These are phyloP conservation scores for Naganishia sp. DNA, from an alignment of 1,284 basidiomycete species.

Conservation along the genomic window DNA sequence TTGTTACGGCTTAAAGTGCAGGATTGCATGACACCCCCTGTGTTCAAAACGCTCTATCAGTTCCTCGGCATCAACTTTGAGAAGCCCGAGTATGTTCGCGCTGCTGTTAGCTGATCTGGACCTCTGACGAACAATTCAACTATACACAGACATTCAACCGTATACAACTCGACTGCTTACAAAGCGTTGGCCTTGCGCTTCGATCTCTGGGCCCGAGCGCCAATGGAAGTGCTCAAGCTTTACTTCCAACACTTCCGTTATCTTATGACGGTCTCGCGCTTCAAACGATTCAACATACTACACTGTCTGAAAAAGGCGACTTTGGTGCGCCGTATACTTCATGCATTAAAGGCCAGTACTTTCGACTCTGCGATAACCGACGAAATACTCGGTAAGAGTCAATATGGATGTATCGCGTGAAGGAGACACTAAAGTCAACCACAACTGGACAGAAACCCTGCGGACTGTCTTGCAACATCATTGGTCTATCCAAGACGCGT, in stretches of 20 bases:
- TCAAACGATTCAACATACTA: constrained; percentile 70
- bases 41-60: constrained; percentile 75
- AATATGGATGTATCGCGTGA: not conserved
- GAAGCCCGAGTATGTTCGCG: constrained; percentile 66
- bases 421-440: not conserved
- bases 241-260: constrained; percentile 79
- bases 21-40: constrained; percentile 71
- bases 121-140: not conserved
- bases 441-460: constrained; percentile 38
- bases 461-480: constrained; percentile 41
- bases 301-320: constrained; percentile 67
- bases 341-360: constrained; percentile 74
- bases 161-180: constrained; percentile 81
- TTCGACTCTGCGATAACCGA: constrained; percentile 63
- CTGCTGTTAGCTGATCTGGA: not conserved
- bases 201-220: constrained; percentile 78
- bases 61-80: constrained; percentile 81
- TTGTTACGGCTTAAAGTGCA: constrained; percentile 70
- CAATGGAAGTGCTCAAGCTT: constrained; percentile 67
- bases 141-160: constrained; percentile 67
- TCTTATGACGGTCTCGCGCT: constrained; percentile 70
- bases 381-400: constrained; percentile 59
- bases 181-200: constrained; percentile 82
- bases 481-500: constrained; percentile 52
- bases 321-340: constrained; percentile 74